Evolutionary conservation across 129 eudicot genomes (phyloP).

Genomic region (Sambucus nigra): DNA sequence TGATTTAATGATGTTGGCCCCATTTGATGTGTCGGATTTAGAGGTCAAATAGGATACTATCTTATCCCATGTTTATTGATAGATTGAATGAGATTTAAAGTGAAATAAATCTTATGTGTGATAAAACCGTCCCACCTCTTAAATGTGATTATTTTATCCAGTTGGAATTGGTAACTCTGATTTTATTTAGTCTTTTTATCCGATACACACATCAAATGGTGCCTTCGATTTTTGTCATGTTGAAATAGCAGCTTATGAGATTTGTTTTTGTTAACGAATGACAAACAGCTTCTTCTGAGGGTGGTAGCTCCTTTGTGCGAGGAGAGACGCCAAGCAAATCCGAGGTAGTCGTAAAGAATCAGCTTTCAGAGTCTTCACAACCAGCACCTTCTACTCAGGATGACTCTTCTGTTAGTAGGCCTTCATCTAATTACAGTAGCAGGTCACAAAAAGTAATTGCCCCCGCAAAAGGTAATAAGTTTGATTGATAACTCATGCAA

Average conservation of each 20-base stretch:
- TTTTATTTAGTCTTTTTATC: too few species aligned
- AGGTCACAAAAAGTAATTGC: constrained; percentile 32
- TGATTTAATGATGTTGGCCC: background rate
- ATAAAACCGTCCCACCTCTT: too few species aligned
- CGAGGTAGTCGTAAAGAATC: constrained; percentile 47
- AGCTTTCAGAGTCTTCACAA: constrained; percentile 30
- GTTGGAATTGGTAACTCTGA: too few species aligned
- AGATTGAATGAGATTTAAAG: too few species aligned
- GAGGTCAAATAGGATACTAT: too few species aligned
- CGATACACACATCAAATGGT: too few species aligned
- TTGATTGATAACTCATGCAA: background rate
- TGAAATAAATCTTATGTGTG: too few species aligned
- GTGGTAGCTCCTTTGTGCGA: constrained; percentile 25
- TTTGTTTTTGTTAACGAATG: constrained; percentile 4
- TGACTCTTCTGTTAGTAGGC: constrained; percentile 30
- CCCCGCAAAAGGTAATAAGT: constrained; percentile 31
- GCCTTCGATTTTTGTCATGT: background rate
- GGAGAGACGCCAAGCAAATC: constrained; percentile 26
- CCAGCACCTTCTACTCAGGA: constrained; percentile 18
- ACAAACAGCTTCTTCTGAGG: constrained; percentile 28
- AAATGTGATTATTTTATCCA: too few species aligned
- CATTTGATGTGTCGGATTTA: too few species aligned
- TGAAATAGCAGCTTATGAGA: constrained; percentile 6
- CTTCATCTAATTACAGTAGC: constrained; percentile 35
- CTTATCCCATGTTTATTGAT: too few species aligned